Base-by-base conservation (phyloP, 192 early-diverging fungal genomes). In the Kickxella alabastrina region DNA sequence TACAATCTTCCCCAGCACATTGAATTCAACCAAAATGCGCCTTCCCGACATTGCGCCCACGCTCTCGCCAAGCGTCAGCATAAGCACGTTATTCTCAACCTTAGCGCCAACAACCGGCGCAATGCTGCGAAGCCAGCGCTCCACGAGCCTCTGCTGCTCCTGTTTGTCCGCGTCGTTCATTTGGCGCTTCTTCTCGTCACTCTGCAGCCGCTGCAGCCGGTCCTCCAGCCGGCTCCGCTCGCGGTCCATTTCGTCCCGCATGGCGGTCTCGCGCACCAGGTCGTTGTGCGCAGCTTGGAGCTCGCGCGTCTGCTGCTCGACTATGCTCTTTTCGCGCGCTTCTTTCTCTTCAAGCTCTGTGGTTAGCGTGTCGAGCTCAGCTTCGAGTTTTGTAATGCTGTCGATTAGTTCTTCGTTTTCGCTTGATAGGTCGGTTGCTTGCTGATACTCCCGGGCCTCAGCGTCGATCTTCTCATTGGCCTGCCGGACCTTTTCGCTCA, bases 281-380 rank as follows among this genome's bases (percentile, higher is more conserved):
- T 76, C 73, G 51, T 76, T 76, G 54, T 76, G 73, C 19, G 47
- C 62, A 10, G 54, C 49, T 28, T 76, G 73, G 40, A 76, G 47
- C 35, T 76, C 73, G 23, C 73, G 73, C 25, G 62, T 57, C 51
- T 76, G 73, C 58, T 76, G 73, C 54, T 68, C 73, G 9, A 52
- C 58, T 6, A 40, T 38, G 15, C 65, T 65, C n/a, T 49, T 41
- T 38, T 76, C 73, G 23, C 43, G 54, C 41, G 34, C 49, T 41
- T 76, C 73, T 51, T 68, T 76, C 27, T 65, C 62, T 9, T 68
- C 65, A 10, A 76, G 35, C 0, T 42, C 48, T 40, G 24, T 53
- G 40, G 28, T 26, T 14, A 68, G 57, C 23, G 38, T 36, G 31
- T 41, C 54, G 14, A 76, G 61, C 54, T 76, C 73, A 1, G 55